Percentiles rank a stretch among this genome's conserved stretches.
phyloP scores from a whole-genome alignment of 352 stramenopile genomes.

The Pythium monospermum region DNA sequence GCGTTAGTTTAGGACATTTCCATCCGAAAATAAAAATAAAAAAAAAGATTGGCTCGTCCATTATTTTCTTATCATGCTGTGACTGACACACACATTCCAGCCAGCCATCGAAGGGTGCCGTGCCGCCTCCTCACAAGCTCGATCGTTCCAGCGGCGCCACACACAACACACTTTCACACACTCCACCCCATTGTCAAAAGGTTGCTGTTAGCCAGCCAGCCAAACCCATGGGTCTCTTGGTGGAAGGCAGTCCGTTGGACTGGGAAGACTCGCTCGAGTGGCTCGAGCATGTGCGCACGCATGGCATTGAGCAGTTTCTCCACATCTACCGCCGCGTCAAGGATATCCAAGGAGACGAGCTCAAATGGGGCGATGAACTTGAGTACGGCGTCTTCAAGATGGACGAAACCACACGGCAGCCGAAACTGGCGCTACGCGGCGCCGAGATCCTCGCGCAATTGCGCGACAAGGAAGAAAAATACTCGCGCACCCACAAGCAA shows the following conservation, averaged over 20 bases:
- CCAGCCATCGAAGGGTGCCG: too few relatives aligned
- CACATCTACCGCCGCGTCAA: slow-evolving; percentile 96
- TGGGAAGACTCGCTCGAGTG: slow-evolving; percentile 95
- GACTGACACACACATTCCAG: too few relatives aligned
- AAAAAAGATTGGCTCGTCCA: too few relatives aligned
- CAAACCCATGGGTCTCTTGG: slow-evolving; percentile 80
- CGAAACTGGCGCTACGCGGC: slow-evolving; percentile 89
- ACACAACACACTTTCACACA: too few relatives aligned
- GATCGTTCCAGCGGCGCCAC: too few relatives aligned
- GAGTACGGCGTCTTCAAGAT: slow-evolving; percentile 98
- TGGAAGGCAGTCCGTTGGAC: slow-evolving; percentile 93
- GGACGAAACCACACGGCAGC: slow-evolving; percentile 80
- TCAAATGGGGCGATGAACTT: slow-evolving; percentile 98
- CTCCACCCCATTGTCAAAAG: too few relatives aligned
- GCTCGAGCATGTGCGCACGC: slow-evolving; percentile 93
- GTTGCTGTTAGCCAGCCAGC: too few relatives aligned
- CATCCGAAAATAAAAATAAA: too few relatives aligned
- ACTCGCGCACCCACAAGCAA: slow-evolving; percentile 30
- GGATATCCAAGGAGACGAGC: slow-evolving; percentile 92
- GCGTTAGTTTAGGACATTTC: too few relatives aligned
- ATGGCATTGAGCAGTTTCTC: slow-evolving; percentile 97
- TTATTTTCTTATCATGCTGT: too few relatives aligned
- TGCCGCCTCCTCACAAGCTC: too few relatives aligned
- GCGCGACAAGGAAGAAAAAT: slow-evolving; percentile 81
- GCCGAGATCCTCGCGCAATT: slow-evolving; percentile 94